Conservation (phyloP, 2,329 filamentous ascomycete species). For the Penicillium sp. region DNA sequence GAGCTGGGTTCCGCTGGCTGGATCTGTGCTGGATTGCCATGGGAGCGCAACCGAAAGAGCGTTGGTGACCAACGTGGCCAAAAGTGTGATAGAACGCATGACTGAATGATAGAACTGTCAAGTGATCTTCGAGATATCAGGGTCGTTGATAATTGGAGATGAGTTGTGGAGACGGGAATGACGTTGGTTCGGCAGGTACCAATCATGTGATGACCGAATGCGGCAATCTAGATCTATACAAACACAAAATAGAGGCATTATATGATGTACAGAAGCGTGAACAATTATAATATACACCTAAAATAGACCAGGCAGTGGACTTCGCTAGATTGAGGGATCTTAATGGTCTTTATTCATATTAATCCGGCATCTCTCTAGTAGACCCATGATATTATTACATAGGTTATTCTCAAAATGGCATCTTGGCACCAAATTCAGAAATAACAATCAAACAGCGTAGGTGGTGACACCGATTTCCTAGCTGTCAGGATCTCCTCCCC, state of each 20-base stretch:
- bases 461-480: neutral
- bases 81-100: conserved; percentile 13
- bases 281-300: neutral
- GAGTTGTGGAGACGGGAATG: conserved; percentile 2
- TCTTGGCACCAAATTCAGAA: no score
- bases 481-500: neutral
- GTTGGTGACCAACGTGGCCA: conserved; percentile 18
- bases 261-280: neutral
- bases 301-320: neutral
- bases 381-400: no score
- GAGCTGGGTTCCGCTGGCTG: conserved; percentile 53
- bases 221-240: neutral
- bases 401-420: no score
- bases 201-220: conserved; percentile 15
- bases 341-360: neutral
- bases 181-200: conserved; percentile 1
- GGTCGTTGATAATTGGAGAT: conserved; percentile 2
- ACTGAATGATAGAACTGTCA: conserved; percentile 1
- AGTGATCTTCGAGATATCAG: neutral
- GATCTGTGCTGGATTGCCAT: conserved; percentile 17
- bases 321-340: neutral
- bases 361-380: no score
- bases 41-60: conserved; percentile 20
- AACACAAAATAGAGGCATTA: neutral
- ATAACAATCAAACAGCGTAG: no score